Percentiles rank a stretch among this genome's conserved stretches.
Conservation (phyloP, 495 filamentous ascomycete species). For the Baudoinia panamericana region DNA sequence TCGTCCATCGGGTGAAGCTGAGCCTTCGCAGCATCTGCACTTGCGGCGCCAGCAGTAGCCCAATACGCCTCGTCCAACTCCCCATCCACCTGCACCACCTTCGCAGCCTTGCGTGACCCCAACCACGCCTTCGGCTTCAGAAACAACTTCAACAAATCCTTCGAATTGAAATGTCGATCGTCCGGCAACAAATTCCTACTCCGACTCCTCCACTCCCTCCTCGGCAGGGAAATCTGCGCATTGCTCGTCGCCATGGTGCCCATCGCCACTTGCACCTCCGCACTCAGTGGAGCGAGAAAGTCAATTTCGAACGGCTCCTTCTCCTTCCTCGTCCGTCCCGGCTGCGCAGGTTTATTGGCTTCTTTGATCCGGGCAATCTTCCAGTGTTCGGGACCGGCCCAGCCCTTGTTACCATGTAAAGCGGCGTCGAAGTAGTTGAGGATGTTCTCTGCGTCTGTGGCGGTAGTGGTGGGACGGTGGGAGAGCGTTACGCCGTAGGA, state of each 20-base stretch:
- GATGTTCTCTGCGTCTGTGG: constrained; percentile 72
- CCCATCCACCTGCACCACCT: constrained; percentile 34
- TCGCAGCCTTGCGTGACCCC: constrained; percentile 39
- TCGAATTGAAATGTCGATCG: constrained; percentile 96
- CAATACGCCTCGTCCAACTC: constrained; percentile 95
- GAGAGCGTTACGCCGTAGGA: constrained; percentile 62
- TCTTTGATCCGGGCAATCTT: constrained; percentile 89
- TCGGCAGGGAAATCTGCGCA: constrained; percentile 67
- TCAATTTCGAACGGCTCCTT: constrained; percentile 95
- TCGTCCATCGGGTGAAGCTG: constrained; percentile 22
- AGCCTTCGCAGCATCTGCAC: constrained; percentile 33
- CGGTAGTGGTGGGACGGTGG: constrained; percentile 36
- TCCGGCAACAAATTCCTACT: constrained; percentile 86
- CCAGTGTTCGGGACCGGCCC: constrained; percentile 99
- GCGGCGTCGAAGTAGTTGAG: constrained; percentile 95
- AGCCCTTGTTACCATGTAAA: constrained; percentile 85
- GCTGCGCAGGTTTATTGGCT: constrained; percentile 45
- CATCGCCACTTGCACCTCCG: constrained; percentile 59
- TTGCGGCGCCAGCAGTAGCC: constrained; percentile 41
- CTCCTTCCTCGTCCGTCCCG: constrained; percentile 59
- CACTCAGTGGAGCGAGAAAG: constrained; percentile 60
- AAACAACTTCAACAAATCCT: constrained; percentile 76
- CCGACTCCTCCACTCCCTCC: constrained; percentile 90
- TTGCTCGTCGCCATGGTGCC: constrained; percentile 76
- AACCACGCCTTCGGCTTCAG: constrained; percentile 83